Evolutionary conservation across 1,284 basidiomycete species (phyloP).

Genomic region (Cutaneotrichosporon sp.): DNA sequence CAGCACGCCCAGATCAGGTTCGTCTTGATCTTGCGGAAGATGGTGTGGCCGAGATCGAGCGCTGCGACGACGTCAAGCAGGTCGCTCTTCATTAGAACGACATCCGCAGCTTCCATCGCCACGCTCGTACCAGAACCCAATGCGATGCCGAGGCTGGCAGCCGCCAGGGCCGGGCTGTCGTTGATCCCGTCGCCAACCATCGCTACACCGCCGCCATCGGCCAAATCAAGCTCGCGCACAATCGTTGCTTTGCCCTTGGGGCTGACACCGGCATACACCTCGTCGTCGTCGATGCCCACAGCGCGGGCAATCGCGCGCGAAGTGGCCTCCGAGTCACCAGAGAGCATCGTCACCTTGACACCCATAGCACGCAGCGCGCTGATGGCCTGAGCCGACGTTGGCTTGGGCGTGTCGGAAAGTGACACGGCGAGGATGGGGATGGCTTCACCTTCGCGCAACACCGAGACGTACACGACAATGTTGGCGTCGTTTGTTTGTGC

Average conservation of each 20-base stretch:
- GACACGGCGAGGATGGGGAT: constrained; percentile 69
- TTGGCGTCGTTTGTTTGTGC: constrained; percentile 70
- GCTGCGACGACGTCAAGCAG: constrained; percentile 95
- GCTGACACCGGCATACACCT: constrained; percentile 84
- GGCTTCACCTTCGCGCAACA: constrained; percentile 54
- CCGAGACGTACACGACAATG: constrained; percentile 78
- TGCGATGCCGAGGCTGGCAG: constrained; percentile 92
- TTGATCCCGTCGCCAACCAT: constrained; percentile 99
- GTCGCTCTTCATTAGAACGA: constrained; percentile 95
- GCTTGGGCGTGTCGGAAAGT: constrained; percentile 78
- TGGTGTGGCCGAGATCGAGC: constrained; percentile 81
- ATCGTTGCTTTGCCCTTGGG: constrained; percentile 87
- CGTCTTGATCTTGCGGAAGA: constrained; percentile 79
- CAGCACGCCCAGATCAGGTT: constrained; percentile 91
- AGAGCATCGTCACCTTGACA: constrained; percentile 85
- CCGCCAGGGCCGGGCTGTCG: constrained; percentile 94
- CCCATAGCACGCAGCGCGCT: constrained; percentile 77
- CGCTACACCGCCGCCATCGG: constrained; percentile 75
- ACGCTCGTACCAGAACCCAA: constrained; percentile 93
- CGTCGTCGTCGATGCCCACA: constrained; percentile 74
- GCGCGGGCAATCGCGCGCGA: constrained; percentile 80
- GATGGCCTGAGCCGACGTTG: constrained; percentile 76
- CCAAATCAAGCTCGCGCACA: constrained; percentile 66
- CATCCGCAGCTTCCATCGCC: constrained; percentile 95
- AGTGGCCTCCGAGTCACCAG: constrained; percentile 79